Conservation (phyloP, 352 stramenopile species). For the Chloridella minuta region DNA sequence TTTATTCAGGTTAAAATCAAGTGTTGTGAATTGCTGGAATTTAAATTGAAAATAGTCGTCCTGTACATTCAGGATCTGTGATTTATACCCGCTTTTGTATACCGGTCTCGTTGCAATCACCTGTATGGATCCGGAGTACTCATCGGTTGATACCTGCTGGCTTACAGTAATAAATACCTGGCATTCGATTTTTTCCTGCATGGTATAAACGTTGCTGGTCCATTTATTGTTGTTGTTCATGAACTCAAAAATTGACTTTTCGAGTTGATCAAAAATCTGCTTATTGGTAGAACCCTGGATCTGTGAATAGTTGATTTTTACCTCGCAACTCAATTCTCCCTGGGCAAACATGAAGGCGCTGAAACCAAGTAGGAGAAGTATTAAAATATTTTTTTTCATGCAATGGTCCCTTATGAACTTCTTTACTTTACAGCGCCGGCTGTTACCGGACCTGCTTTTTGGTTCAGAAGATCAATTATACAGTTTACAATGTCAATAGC, state of each 20-base stretch:
- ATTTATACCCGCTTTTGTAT: background rate
- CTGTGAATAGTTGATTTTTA: background rate
- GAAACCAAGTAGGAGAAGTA: too few relatives aligned
- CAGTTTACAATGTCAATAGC: background rate
- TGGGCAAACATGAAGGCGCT: too few relatives aligned
- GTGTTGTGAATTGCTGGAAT: background rate
- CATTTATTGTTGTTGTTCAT: background rate
- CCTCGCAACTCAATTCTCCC: background rate
- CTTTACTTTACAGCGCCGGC: too few relatives aligned
- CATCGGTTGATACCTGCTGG: background rate
- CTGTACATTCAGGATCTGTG: background rate
- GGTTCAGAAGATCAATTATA: constrained; percentile 1
- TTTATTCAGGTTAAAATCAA: background rate
- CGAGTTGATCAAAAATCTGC: background rate
- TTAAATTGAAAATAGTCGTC: background rate
- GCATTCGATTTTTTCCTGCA: background rate
- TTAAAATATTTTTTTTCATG: too few relatives aligned
- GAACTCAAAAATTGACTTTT: background rate
- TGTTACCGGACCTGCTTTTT: too few relatives aligned
- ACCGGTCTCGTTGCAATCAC: background rate
- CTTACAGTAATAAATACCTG: background rate
- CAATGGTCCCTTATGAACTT: too few relatives aligned
- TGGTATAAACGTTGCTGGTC: background rate
- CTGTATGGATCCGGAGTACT: background rate
- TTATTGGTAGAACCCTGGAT: background rate